These are phyloP conservation scores for Tilletia setariae DNA, from an alignment of 1,284 basidiomycete genomes.

Conservation along the genomic window DNA sequence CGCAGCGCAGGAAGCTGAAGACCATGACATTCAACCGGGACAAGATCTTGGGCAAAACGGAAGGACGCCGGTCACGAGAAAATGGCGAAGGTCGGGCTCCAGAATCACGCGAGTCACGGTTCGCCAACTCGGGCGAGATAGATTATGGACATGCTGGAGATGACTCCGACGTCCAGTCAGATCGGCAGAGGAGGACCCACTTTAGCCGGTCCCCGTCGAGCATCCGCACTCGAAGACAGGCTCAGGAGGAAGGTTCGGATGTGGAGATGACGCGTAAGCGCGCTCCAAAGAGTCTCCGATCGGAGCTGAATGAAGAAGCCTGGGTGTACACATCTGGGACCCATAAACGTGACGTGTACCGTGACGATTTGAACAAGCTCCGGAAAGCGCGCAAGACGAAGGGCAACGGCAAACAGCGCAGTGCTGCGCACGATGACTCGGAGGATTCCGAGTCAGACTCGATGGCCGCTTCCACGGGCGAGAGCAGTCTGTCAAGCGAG, in stretches of 20 bases:
- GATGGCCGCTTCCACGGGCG: slow-evolving; percentile 3
- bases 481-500: slow-evolving; percentile 4
- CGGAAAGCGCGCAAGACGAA: not conserved
- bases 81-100: not conserved
- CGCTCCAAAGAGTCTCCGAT: not conserved
- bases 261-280: not conserved
- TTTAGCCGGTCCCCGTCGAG: too few relatives aligned
- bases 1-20: not conserved
- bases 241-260: slow-evolving; percentile 1
- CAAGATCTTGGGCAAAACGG: not conserved
- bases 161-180: not conserved
- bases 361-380: not conserved
- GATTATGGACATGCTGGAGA: not conserved
- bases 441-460: not conserved
- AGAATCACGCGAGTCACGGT: not conserved
- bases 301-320: slow-evolving; percentile 1
- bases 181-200: not conserved
- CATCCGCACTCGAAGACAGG: not conserved
- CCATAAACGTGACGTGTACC: not conserved
- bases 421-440: not conserved
- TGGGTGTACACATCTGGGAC: slow-evolving; percentile 2
- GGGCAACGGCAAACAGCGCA: not conserved
- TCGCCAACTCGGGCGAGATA: not conserved
- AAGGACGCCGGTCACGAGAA: not conserved
- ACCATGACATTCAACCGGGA: not conserved